Evolutionary conservation across 2,329 filamentous ascomycete genomes (phyloP).

Genomic region (Orbilia javanica): DNA sequence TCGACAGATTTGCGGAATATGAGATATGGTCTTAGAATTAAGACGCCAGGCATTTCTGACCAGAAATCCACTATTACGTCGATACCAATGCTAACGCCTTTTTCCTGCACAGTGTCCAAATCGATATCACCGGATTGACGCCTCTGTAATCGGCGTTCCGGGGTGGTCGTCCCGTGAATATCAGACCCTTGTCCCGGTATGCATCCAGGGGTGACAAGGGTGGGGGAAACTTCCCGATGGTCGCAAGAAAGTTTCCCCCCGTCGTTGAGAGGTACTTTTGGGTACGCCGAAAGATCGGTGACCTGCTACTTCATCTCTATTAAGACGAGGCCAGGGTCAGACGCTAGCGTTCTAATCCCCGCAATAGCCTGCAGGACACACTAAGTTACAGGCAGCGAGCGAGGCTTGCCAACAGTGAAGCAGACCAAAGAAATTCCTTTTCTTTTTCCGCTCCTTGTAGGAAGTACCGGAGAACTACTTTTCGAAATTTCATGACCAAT

Average conservation of each 20-base stretch:
- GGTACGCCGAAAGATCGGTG: conserved; percentile 43
- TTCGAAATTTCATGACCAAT: conserved; percentile 34
- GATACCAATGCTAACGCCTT: conserved; percentile 24
- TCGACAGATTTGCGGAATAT: conserved; percentile 55
- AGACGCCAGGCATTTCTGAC: conserved; percentile 22
- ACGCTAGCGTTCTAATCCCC: conserved; percentile 46
- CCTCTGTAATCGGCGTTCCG: conserved; percentile 25
- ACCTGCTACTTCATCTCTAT: conserved; percentile 22
- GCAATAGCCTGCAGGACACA: conserved; percentile 39
- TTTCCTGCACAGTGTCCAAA: conserved; percentile 5
- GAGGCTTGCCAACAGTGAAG: conserved; percentile 29
- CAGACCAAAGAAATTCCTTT: conserved; percentile 1
- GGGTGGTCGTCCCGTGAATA: conserved; percentile 12
- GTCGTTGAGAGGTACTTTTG: conserved; percentile 49
- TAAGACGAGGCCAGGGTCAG: conserved; percentile 42
- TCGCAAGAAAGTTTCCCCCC: conserved; percentile 12
- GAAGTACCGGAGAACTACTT: conserved; percentile 26
- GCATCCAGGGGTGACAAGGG: neutral
- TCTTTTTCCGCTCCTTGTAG: conserved; percentile 8
- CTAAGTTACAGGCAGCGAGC: conserved; percentile 44
- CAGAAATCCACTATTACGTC: conserved; percentile 52
- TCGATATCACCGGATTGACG: conserved; percentile 26
- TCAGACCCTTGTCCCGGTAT: conserved; percentile 2
- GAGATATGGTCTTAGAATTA: conserved; percentile 47
- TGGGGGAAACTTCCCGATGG: conserved; percentile 9